phyloP scores from a whole-genome alignment of 495 filamentous ascomycete species.

The Podospora anserina region DNA sequence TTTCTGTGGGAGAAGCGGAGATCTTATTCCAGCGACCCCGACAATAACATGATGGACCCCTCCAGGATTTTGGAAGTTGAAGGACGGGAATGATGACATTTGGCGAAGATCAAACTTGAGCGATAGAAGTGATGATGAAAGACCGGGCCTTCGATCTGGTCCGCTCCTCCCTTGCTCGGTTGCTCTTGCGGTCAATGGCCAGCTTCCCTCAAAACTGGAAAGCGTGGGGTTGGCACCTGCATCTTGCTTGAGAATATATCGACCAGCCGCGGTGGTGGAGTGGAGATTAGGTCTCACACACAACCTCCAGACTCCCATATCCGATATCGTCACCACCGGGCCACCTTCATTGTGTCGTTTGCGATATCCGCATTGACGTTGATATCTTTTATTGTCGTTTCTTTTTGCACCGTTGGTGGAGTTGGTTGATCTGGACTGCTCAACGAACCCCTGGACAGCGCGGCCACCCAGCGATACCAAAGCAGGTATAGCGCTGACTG shows the following conservation, averaged over 20 bases:
- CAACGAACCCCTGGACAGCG: not conserved
- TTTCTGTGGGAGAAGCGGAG: not conserved
- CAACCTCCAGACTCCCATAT: not conserved
- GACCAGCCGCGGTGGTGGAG: not conserved
- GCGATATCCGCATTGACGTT: not conserved
- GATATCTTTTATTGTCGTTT: not conserved
- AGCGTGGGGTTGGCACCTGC: not conserved
- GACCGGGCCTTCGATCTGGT: not conserved
- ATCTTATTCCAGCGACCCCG: not conserved
- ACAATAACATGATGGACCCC: not conserved
- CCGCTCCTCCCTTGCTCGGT: too few species aligned
- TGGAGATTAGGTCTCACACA: not conserved
- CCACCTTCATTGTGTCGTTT: not conserved
- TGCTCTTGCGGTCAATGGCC: not conserved
- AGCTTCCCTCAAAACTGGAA: not conserved
- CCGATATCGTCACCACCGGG: not conserved
- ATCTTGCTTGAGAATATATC: not conserved
- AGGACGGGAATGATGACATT: too few species aligned
- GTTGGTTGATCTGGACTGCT: not conserved
- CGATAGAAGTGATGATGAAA: not conserved
- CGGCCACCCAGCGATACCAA: not conserved
- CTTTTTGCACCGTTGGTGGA: not conserved
- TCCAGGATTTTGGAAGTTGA: not conserved
- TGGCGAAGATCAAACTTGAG: not conserved
- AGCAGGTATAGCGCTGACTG: slow-evolving; percentile 3